Base-by-base conservation (phyloP, 208 protist genomes). In the Crithidia bombi region DNA sequence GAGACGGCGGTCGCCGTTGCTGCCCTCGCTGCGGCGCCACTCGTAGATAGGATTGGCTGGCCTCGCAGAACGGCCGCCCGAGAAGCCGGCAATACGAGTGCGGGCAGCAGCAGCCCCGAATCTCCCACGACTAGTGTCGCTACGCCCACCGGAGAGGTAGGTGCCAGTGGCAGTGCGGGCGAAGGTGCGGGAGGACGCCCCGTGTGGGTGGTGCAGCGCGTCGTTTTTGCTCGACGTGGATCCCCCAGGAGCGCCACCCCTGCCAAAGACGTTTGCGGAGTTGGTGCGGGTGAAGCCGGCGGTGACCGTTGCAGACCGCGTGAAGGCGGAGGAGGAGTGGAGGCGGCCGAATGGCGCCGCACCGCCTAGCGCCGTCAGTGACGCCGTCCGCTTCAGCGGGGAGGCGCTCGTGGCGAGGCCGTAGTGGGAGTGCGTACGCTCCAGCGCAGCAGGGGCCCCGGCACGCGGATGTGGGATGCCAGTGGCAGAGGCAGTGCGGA, bases 81-180 rank as follows among this genome's bases (percentile, higher is more conserved):
- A 12, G 47, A 56, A 2, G n/a, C 26, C 61, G 41, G 2, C 49
- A 19, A 32, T 36, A 23, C 33, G 63, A 17, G 33, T 55, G 39
- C 57, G 44, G 6, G 43, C 26, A 5, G 51, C n/a, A 7, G 52
- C 5, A 15, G 23, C 46, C 5, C 10, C 10, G 46, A 7, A 9
- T 7, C 6, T 23, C 11, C 30, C 6, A 47, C 36, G n/a, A n/a
- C n/a, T n/a, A n/a, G n/a, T n/a, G n/a, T n/a, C n/a, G n/a, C n/a
- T n/a, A 2, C 21, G 28, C 4, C 51, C 26, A 25, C 50, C 58
- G 10, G 36, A 30, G 3, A 77, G 26, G 17, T 62, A 43, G 19
- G 71, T 77, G 26, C 71, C 71, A 4, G 77, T 82, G 25, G 76
- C 65, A 15, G 76, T 81, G 46, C 76, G 76, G 33, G 56, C 62